Evolutionary conservation across 176 grass and related monocot species (phyloP).

Genomic region (Thinopyrum elongatum): DNA sequence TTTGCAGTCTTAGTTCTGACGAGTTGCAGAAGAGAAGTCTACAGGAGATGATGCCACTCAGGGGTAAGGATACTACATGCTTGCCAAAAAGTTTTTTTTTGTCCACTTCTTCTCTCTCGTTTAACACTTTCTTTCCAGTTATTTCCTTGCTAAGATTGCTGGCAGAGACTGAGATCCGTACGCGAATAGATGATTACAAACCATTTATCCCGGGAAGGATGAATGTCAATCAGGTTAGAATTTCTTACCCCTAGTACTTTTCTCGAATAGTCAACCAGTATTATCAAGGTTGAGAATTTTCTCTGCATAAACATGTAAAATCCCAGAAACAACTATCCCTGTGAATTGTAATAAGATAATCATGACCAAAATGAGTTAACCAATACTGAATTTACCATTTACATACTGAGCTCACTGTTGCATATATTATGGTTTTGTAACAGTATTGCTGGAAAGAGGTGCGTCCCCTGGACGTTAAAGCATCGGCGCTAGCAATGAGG

Average conservation of each 20-base stretch:
- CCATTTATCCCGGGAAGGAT: neutral
- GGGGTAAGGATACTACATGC: slow-evolving; percentile 27
- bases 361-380: neutral
- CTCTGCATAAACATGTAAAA: neutral
- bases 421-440: slow-evolving; percentile 12
- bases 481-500: neutral
- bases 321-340: too few species aligned
- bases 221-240: neutral
- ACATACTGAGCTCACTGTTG: neutral
- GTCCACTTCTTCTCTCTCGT: neutral
- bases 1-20: neutral
- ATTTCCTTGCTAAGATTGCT: slow-evolving; percentile 32
- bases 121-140: slow-evolving; percentile 6
- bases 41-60: neutral
- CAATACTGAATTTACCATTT: neutral
- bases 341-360: neutral
- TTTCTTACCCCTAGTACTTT: neutral
- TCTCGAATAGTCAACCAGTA: neutral
- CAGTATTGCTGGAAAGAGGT: neutral
- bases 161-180: slow-evolving; percentile 24
- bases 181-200: neutral
- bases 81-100: slow-evolving; percentile 22
- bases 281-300: neutral
- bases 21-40: slow-evolving; percentile 9
- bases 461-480: neutral